Evolutionary conservation across 2,329 filamentous ascomycete species (phyloP), one percentile per base, ranked within the genome.

Genomic region (Aspergillus caelatus): DNA sequence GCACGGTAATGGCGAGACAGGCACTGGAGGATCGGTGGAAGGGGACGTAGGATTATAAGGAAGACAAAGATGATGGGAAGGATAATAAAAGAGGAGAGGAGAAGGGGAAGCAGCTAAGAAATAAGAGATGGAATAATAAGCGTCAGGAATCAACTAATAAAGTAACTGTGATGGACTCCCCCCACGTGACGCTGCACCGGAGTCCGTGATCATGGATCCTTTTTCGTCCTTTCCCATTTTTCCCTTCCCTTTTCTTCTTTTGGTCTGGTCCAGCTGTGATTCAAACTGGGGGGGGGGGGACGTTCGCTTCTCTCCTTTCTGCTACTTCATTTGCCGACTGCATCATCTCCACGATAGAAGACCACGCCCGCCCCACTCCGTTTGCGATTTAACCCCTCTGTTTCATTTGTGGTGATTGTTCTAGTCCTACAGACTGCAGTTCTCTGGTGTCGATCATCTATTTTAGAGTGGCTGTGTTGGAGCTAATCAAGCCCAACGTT

Each of bases 401-500:
- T 48, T 28, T 28, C 45, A 48, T 28, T 48, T 48, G 12, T 12
- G 19, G 45, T 16, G 23, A 48, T 14, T 28, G 45, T 52, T 52
- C 48, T 23, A 10, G 48, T 52, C 48, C 16, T 26, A 26, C 26
- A 26, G 26, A 26, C 26, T 52, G 26, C 28, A 32, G 26, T 52
- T 21, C 48, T 9, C 26, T 50, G 16, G 26, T 54, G 61, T 64
- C 56, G 59, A 67, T 66, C 60, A 61, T 52, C 58, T 64, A 56
- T 53, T 60, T 58, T 19, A 45, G 34, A 56, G 64, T 67, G 64
- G 65, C 62, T 62, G 62, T 60, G 60, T 56, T 64, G 48, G 48
- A 52, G 19, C 48, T 52, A 52, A 52, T 34, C 28, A 52, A 52
- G 28, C 30, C 16, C 48, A 52, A 32, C 28, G 48, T 21, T 52